Base-by-base conservation (phyloP, 495 filamentous ascomycete species). In the Tricharina praecox region DNA sequence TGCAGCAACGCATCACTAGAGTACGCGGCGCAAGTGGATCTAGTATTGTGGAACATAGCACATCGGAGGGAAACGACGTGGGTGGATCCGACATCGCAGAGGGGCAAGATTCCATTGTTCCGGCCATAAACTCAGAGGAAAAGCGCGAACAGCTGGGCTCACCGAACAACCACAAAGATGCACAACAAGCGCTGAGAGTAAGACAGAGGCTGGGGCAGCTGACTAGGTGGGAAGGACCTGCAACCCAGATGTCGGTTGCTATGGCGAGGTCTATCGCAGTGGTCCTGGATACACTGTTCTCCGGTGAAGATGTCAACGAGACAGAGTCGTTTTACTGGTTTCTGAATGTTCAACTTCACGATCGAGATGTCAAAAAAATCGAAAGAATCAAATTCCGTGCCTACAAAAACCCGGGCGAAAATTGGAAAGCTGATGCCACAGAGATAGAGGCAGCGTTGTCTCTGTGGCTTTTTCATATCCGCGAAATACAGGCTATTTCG, bases 381-480 rank as follows among this genome's bases (percentile, higher is more conserved):
- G 26, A 20, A 4, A 15, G 5, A 21, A 5, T 46, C 20, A 8
- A 46, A 33, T 30, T 48, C 36, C 40, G 15, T 18, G 13, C 20
- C 20, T 38, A 11, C 13, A 39, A 20, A 25, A 23, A 4, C 16
- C 15, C 2, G 15, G 33, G 16, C n/a, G 26, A 34, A 35, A n/a
- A 20, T 15, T 53, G 51, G 51, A 30, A 4, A 21, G 23, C 23
- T 7, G 28, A 53, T 30, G 15, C 26, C 9, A 32, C 47, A 13
- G 47, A 53, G 21, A 28, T 53, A 11, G 51, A 53, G 9, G 23
- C 51, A 3, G 51, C 51, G 18, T 11, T 53, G 11, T 53, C 51
- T 24, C 26, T 53, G 28, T 53, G 51, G 51, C 13, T 20, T 20
- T 53, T 36, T 19, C 28, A 46, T n/a, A 34, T 46, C 15, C 16